A percentile compares a stretch with the other conserved stretches of the same genome.
Conservation (phyloP, 257 asterid genomes). For the Solanum tarapatanum region DNA sequence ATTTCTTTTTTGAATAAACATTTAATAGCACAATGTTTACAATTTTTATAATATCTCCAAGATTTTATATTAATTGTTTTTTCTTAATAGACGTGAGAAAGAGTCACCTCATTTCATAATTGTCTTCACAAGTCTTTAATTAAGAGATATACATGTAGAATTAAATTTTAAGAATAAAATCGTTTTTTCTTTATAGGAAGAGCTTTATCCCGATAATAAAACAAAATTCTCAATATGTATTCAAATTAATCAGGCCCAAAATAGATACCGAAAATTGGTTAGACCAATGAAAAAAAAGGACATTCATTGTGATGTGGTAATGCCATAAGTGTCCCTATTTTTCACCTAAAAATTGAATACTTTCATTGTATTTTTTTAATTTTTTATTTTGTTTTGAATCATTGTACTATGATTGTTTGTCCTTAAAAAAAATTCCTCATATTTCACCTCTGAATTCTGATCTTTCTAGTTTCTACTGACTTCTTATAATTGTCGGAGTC, state of each 20-base stretch:
- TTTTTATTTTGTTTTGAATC: background rate
- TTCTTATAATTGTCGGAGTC: background rate
- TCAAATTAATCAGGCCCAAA: background rate
- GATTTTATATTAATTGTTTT: too few relatives aligned
- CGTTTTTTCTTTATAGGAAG: background rate
- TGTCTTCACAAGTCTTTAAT: too few relatives aligned
- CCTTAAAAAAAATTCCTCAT: background rate
- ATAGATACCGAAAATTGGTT: too few relatives aligned
- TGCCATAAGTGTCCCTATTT: background rate
- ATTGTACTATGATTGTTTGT: background rate
- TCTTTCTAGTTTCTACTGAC: background rate
- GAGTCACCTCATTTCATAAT: too few relatives aligned
- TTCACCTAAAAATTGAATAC: background rate
- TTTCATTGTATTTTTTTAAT: background rate
- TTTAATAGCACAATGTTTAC: background rate
- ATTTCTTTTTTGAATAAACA: too few relatives aligned
- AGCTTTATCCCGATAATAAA: background rate
- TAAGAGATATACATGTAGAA: too few relatives aligned
- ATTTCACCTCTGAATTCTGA: background rate
- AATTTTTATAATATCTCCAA: too few relatives aligned
- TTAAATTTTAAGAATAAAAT: background rate
- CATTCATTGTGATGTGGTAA: background rate
- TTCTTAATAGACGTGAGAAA: too few relatives aligned
- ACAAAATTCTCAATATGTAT: background rate
- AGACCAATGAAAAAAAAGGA: background rate